Percentiles rank a stretch among this genome's conserved stretches.
Conservation (phyloP, 441 rosid genomes). For the Populus hybrid region DNA sequence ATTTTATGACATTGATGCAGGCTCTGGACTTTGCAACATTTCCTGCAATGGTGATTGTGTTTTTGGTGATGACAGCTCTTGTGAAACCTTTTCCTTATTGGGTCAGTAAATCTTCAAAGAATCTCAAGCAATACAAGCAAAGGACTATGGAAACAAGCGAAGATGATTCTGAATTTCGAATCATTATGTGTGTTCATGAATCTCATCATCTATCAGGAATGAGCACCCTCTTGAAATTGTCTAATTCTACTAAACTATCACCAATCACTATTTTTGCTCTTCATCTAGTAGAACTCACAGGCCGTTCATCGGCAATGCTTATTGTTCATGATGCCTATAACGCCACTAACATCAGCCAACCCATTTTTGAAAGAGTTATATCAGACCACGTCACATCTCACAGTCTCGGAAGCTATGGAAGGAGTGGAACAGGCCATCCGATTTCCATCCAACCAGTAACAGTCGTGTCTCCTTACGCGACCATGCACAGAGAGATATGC, state of each 20-base stretch:
- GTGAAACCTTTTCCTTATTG: conserved; percentile 38
- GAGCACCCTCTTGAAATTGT: conserved; percentile 35
- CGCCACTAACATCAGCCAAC: neutral
- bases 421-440: neutral
- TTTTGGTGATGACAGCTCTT: conserved; percentile 41
- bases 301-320: conserved; percentile 59
- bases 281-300: conserved; percentile 54
- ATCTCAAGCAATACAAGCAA: conserved; percentile 14
- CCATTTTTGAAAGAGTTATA: conserved; percentile 26
- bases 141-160: conserved; percentile 29
- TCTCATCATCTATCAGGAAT: conserved; percentile 29
- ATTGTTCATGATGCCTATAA: conserved; percentile 43
- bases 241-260: conserved; percentile 43
- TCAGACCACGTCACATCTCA: conserved; percentile 34
- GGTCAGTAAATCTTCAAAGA: conserved; percentile 24
- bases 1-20: conserved; percentile 22
- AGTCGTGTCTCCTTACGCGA: conserved; percentile 47
- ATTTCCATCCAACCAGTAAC: conserved; percentile 43
- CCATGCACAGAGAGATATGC: conserved; percentile 55
- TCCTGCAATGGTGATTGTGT: conserved; percentile 23
- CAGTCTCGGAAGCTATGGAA: conserved; percentile 29
- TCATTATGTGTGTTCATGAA: conserved; percentile 38
- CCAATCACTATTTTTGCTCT: conserved; percentile 40
- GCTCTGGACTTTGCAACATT: conserved; percentile 35
- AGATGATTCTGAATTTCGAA: conserved; percentile 31